phyloP scores from a whole-genome alignment of 768 basidiomycete genomes.

The Fomitopsis pulvina region DNA sequence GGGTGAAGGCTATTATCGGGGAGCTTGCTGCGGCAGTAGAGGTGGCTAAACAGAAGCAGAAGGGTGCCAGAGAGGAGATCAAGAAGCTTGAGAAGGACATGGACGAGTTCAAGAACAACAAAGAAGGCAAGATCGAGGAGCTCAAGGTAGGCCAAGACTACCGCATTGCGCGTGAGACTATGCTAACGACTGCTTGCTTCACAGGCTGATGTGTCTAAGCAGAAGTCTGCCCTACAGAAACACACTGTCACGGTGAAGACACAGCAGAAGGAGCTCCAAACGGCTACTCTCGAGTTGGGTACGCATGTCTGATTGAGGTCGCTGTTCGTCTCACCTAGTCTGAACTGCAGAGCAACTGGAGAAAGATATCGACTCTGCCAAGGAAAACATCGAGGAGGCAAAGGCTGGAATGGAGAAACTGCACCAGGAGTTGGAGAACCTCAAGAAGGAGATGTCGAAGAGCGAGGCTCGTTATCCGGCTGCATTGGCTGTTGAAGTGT shows the following conservation, averaged over 20 bases:
- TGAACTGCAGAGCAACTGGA: conserved; percentile 66
- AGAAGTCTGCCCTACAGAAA: conserved; percentile 77
- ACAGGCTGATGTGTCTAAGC: conserved; percentile 71
- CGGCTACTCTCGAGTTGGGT: conserved; percentile 86
- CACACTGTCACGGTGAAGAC: conserved; percentile 78
- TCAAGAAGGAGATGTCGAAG: conserved; percentile 41
- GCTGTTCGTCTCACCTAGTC: background rate
- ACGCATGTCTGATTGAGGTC: conserved; percentile 14
- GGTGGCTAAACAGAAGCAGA: conserved; percentile 69
- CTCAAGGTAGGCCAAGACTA: conserved; percentile 59
- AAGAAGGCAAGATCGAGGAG: conserved; percentile 93
- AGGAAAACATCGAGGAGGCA: conserved; percentile 36
- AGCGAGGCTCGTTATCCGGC: conserved; percentile 33
- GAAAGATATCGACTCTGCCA: conserved; percentile 56
- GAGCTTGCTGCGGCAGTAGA: conserved; percentile 54
- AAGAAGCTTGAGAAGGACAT: conserved; percentile 93
- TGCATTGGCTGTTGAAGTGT: background rate
- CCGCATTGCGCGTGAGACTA: background rate
- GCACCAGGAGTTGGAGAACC: conserved; percentile 54
- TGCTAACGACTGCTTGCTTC: background rate
- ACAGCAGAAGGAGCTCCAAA: conserved; percentile 86
- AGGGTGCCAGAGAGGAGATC: conserved; percentile 66
- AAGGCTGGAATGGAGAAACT: conserved; percentile 44
- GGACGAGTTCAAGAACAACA: conserved; percentile 98
- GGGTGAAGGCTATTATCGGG: conserved; percentile 54